phyloP scores from a whole-genome alignment of 2,329 filamentous ascomycete species.

The Aureobasidium sp. region DNA sequence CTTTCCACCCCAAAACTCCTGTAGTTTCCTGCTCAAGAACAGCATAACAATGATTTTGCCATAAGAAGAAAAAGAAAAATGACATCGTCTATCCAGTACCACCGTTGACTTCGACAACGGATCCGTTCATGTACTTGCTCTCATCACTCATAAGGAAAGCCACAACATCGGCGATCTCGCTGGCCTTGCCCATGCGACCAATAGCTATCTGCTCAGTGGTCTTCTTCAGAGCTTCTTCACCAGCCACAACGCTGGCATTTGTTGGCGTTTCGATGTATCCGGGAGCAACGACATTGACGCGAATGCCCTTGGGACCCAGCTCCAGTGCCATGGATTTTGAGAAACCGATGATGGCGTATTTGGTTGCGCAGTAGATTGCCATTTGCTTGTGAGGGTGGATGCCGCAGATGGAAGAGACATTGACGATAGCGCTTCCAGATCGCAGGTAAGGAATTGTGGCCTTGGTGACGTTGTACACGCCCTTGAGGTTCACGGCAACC shows the following conservation, averaged over 20 bases:
- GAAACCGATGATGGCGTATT: slow-evolving; percentile 39
- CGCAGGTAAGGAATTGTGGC: slow-evolving; percentile 37
- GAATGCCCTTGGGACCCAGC: slow-evolving; percentile 31
- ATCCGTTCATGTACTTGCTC: slow-evolving; percentile 41
- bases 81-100: slow-evolving; percentile 18
- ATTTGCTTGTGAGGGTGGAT: slow-evolving; percentile 31
- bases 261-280: slow-evolving; percentile 42
- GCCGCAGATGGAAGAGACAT: slow-evolving; percentile 37
- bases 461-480: slow-evolving; percentile 34
- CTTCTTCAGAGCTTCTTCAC: slow-evolving; percentile 37
- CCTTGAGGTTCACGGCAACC: slow-evolving; percentile 35
- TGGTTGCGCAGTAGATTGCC: slow-evolving; percentile 37
- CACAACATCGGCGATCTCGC: slow-evolving; percentile 46
- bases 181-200: slow-evolving; percentile 37
- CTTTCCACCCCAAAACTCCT: background rate
- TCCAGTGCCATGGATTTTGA: slow-evolving; percentile 40
- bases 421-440: slow-evolving; percentile 31
- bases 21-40: background rate
- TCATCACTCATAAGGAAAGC: slow-evolving; percentile 43
- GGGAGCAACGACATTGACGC: slow-evolving; percentile 35
- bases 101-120: slow-evolving; percentile 44
- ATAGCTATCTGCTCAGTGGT: slow-evolving; percentile 35
- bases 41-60: background rate
- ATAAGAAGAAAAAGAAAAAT: background rate
- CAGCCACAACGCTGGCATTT: slow-evolving; percentile 44